These are phyloP conservation scores for Waltergamsia citrina DNA, from an alignment of 2,329 filamentous ascomycete genomes.

Conservation along the genomic window DNA sequence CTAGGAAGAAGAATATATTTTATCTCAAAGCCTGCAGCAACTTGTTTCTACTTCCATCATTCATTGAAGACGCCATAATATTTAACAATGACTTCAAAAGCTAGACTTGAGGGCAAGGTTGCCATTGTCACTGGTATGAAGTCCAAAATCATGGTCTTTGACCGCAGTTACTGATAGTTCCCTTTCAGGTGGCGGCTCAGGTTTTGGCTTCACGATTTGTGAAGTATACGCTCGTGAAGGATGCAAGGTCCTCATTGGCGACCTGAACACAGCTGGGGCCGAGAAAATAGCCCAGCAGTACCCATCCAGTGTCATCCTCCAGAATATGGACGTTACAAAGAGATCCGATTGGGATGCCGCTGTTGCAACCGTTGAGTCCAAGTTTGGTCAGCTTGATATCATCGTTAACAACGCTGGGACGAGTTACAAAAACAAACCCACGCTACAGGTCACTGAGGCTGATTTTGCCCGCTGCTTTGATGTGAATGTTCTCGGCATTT, in stretches of 20 bases:
- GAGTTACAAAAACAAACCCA: background rate
- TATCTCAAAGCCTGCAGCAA: too few relatives aligned
- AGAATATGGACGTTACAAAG: conserved; percentile 3
- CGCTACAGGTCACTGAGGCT: conserved; percentile 58
- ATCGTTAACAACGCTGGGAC: conserved; percentile 21
- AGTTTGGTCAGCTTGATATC: conserved; percentile 17
- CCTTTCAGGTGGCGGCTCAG: conserved; percentile 32
- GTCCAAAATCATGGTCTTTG: too few relatives aligned
- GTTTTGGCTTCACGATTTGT: conserved; percentile 71
- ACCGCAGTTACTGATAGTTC: too few relatives aligned
- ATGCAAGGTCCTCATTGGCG: conserved; percentile 64
- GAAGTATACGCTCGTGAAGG: conserved; percentile 73
- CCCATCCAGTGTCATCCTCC: conserved; percentile 1
- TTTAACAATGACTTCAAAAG: too few relatives aligned
- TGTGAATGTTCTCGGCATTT: conserved; percentile 83
- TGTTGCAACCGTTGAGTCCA: background rate
- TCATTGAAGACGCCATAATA: too few relatives aligned
- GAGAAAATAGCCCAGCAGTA: conserved; percentile 43
- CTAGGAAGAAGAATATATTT: too few relatives aligned
- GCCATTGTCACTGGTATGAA: conserved; percentile 60
- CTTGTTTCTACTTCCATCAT: too few relatives aligned
- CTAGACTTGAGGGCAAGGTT: conserved; percentile 35
- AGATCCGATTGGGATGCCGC: conserved; percentile 4
- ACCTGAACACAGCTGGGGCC: conserved; percentile 61
- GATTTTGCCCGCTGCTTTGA: conserved; percentile 77